Conservation (phyloP, 805 yeast genomes). For the Ogataea angusta region DNA sequence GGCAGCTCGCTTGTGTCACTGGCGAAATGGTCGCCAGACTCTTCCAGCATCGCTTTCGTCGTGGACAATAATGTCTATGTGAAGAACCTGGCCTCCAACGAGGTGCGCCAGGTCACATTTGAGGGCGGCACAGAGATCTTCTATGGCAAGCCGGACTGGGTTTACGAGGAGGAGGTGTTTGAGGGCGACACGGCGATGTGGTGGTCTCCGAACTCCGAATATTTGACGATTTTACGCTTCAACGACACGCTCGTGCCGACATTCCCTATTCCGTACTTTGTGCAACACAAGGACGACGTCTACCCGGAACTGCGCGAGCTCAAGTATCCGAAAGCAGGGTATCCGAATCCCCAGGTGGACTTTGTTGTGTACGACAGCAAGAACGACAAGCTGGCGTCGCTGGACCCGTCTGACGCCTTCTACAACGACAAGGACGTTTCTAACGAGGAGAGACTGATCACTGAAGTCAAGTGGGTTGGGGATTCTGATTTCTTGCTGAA, state of each 20-base stretch:
- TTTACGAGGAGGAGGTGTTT: constrained; percentile 86
- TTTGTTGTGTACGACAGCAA: constrained; percentile 43
- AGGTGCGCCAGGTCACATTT: constrained; percentile 47
- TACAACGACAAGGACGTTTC: constrained; percentile 40
- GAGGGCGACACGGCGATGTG: constrained; percentile 68
- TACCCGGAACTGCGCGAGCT: constrained; percentile 61
- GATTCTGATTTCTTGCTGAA: constrained; percentile 48
- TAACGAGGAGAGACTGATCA: constrained; percentile 48
- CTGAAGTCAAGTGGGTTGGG: constrained; percentile 74
- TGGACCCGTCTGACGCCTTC: constrained; percentile 35
- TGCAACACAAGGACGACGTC: constrained; percentile 41
- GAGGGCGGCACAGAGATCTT: constrained; percentile 73
- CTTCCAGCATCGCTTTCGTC: constrained; percentile 62
- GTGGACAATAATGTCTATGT: constrained; percentile 67
- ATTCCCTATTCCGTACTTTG: constrained; percentile 73
- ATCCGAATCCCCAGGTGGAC: constrained; percentile 64
- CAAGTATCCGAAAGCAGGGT: constrained; percentile 86
- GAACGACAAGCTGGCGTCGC: constrained; percentile 19
- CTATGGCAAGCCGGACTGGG: constrained; percentile 94
- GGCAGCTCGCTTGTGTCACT: constrained; percentile 32
- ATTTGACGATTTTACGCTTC: constrained; percentile 59
- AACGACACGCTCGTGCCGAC: constrained; percentile 74
- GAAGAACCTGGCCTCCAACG: constrained; percentile 33
- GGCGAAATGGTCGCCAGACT: constrained; percentile 75
- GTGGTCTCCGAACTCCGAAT: constrained; percentile 83